These are phyloP conservation scores for Fraxinus quadrangulata DNA, from an alignment of 257 asterid species.

Conservation along the genomic window DNA sequence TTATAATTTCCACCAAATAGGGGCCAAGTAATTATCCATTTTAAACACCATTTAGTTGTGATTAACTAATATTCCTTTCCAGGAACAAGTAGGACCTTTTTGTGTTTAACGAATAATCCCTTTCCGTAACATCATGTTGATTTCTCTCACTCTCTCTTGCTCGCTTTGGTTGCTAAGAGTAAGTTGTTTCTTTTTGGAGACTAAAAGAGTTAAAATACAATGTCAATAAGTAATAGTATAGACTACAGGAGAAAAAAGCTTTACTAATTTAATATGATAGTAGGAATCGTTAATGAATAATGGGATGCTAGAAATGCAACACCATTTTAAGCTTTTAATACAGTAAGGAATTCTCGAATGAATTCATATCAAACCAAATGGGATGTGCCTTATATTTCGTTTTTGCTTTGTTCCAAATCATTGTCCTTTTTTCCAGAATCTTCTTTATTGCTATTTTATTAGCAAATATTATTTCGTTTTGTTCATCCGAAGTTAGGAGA, in stretches of 20 bases:
- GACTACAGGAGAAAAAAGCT: neutral
- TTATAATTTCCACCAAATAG: too few relatives aligned
- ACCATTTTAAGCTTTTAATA: neutral
- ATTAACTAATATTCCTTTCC: neutral
- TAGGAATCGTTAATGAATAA: neutral
- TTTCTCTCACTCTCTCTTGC: neutral
- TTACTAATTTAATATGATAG: neutral
- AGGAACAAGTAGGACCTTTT: neutral
- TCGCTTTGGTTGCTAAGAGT: neutral
- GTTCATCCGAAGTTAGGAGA: slow-evolving; percentile 1
- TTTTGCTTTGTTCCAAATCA: neutral
- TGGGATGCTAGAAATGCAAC: neutral
- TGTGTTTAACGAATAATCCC: neutral
- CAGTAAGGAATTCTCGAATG: neutral
- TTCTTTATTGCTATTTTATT: neutral
- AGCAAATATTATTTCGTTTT: neutral
- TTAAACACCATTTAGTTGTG: neutral
- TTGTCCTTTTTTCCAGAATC: neutral
- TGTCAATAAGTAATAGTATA: neutral
- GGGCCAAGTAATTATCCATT: neutral
- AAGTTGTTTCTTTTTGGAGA: neutral
- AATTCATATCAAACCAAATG: neutral
- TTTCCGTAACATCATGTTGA: neutral
- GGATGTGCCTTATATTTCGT: neutral
- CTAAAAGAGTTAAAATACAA: neutral